Base-by-base conservation (phyloP, 306 rosid genomes). In the Trichosanthes truncata region DNA sequence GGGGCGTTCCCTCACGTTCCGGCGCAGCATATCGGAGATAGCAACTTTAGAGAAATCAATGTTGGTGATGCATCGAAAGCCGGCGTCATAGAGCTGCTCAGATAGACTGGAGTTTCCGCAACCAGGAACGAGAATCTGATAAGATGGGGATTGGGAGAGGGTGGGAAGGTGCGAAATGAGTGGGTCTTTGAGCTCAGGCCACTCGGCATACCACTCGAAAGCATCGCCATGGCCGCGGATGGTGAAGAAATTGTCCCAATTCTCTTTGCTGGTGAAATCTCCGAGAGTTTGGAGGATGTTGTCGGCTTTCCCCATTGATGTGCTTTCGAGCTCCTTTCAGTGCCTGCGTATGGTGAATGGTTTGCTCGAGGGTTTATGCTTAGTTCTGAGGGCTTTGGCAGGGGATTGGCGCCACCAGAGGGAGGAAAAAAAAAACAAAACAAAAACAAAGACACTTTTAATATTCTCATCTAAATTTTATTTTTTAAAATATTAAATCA, bases 161-260 rank as follows among this genome's bases (percentile, higher is more conserved):
- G 15, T 12, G 65, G 84, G 59, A 79, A 92, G 85, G 52, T 83
- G 91, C 33, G 93, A 86, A 63, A 91, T 83, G 41, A 94, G 89
- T 0, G 92, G 92, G 72, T 56, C 74, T 9, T 55, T 29, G 87
- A 95, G 94, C 76, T 92, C 71, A 7, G 87, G 41, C 96, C 97
- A 94, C 68, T 92, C 94, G 10, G 97, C 94, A 83, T 94, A 94
- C 98, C 98, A 94, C 86, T 94, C 96, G 85, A 92, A 94, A 60
- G 96, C 84, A 65, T 91, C 86, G 31, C 83, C 83, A 78, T 78
- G 78, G 79, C 87, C 91, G 21, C 95, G 91, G 12, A 94, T 89
- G 18, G 90, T 85, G 94, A 94, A 94, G 96, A 94, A 94, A 56
- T 84, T 88, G 90, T 94, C 98, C 98, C 98, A 92, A 74, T 94